Base-by-base conservation (phyloP, 768 basidiomycete species). In the Rhizopogon sp. region DNA sequence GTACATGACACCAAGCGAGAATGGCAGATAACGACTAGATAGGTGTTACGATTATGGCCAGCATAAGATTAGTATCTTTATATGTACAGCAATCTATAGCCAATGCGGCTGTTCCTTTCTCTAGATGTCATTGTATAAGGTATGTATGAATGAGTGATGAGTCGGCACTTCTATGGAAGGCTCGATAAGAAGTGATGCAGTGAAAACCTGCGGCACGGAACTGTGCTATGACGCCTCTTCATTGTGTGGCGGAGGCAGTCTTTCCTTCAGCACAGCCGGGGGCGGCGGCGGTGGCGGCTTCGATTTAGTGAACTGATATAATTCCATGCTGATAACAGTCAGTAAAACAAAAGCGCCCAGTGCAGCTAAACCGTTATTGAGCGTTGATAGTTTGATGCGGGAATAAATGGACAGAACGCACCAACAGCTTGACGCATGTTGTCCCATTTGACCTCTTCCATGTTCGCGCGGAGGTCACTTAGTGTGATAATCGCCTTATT, bases 381-480 rank as follows among this genome's bases (percentile, higher is more conserved):
- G 57, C 17, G 13, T 25, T 35, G 37, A 13, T 47, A 5, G 10
- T 35, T 20, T 44, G 13, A 29, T 6, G 11, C 13, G 16, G 7
- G 3, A 2, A 20, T 17, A 55, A 33, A 8, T 3, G 10, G 13
- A 11, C 8, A 16, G 29, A 25, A 80, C 83, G 68, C 61, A 88
- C 90, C 74, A 52, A 93, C 89, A 53, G 88, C 85, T 55, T 84
- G 83, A 50, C 89, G 83, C 84, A 92, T 90, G 57, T 90, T 93
- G 61, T 90, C 82, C 91, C 92, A 93, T 64, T 86, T 90, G 33
- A 87, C 84, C 62, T 91, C 89, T 66, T 93, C 91, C 53, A 92
- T 86, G 50, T 79, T 81, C 1, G 90, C 88, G 13, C 89, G 82
- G 43, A 92, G 76, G 62, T 93, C 91, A 56, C 89, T 88, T 45